Base-by-base conservation (phyloP, 2,329 filamentous ascomycete genomes). In the Beauveria varroae region DNA sequence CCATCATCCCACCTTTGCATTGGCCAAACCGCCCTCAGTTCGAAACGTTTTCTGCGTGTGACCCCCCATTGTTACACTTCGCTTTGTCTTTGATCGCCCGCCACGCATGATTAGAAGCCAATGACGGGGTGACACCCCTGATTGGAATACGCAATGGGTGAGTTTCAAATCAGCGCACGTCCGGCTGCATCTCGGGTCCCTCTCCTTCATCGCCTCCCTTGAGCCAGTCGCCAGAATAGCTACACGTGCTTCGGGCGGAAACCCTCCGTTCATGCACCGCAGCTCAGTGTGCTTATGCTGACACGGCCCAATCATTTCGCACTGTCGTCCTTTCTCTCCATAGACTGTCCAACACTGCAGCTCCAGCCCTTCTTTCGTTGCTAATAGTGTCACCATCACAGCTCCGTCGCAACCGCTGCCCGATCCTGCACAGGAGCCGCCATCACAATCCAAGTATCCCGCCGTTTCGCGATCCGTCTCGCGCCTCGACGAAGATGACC, bases 51-150 rank as follows among this genome's bases (percentile, higher is more conserved):
- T 52, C 34, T 14, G 57, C 41, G 37, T 50, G 41, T 26, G 7
- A 30, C 43, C 40, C 30, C 26, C 49, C 47, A 54, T 46, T 37
- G 34, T 37, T 51, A 49, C 50, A n/a, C 40, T 10, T 40, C 41
- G 20, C 20, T 24, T 22, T 26, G 50, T 47, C 43, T 37, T 50
- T 54, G 50, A 54, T 41, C 58, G 58, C 50, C 51, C 41, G 58
- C 58, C 58, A 41, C 58, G 58, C 58, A 60, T 60, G 58, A 60
- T 26, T 26, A 30, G 51, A 54, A 22, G 46, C 51, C 41, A 55
- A 60, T 60, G 58, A 60, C 50, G 50, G 58, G 58, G 58, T 60
- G 20, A 44, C 28, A 30, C 58, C 58, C 58, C 58, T 60, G 58
- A 54, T 60, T 49, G 50, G 30, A 54, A 60, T 49, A 54, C 51